Percentiles rank a stretch among this genome's conserved stretches.
phyloP scores from a whole-genome alignment of 257 asterid genomes.

The Parsonsia alboflavescens region DNA sequence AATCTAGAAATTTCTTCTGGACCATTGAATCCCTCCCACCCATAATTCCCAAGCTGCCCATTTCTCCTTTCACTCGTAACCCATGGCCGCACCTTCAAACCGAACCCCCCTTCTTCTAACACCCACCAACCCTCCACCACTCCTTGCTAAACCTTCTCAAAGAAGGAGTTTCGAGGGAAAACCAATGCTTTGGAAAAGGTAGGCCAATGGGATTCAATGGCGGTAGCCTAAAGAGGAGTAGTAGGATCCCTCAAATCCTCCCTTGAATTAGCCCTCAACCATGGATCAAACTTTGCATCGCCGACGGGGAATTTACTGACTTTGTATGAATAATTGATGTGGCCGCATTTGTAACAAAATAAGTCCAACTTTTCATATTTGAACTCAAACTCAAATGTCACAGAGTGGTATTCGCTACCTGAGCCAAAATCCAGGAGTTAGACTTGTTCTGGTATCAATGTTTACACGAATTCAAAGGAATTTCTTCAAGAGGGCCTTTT shows the following conservation, averaged over 20 bases:
- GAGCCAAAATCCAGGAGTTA: conserved; percentile 27
- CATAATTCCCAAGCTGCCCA: too few relatives aligned
- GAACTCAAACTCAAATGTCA: conserved; percentile 24
- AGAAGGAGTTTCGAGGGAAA: too few relatives aligned
- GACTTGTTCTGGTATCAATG: conserved; percentile 19
- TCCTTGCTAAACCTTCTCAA: too few relatives aligned
- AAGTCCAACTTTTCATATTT: conserved; percentile 29
- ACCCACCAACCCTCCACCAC: too few relatives aligned
- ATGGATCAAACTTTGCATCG: conserved; percentile 24
- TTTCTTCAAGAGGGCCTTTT: conserved; percentile 1
- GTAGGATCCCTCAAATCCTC: background rate
- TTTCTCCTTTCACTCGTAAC: too few relatives aligned
- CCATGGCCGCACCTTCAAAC: too few relatives aligned
- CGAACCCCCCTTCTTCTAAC: too few relatives aligned
- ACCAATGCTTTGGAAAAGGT: too few relatives aligned
- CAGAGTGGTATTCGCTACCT: background rate
- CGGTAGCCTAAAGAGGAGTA: background rate
- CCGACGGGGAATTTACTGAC: conserved; percentile 26
- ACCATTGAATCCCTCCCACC: too few relatives aligned
- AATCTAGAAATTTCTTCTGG: too few relatives aligned
- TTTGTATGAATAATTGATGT: conserved; percentile 16
- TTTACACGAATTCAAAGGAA: conserved; percentile 22
- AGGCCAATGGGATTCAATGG: too few relatives aligned
- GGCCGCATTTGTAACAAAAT: conserved; percentile 28
- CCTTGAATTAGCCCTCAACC: conserved; percentile 21